Evolutionary conservation across 192 early-diverging fungal species (phyloP).

Genomic region (Backusella australiensis): DNA sequence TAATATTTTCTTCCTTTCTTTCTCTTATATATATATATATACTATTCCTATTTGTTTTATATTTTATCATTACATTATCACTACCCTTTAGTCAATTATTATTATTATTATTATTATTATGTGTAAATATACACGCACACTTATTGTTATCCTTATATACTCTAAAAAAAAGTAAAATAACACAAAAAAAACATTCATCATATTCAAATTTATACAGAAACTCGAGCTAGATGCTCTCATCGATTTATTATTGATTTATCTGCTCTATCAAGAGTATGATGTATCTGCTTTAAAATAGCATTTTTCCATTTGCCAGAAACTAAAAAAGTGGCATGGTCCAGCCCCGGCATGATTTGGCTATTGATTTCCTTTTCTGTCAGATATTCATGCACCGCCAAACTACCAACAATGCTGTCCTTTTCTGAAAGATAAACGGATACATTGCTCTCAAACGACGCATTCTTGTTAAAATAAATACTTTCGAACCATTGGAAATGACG

Average conservation of each 20-base stretch:
- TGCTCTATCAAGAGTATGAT: slow-evolving; percentile 6
- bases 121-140: not conserved
- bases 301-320: slow-evolving; percentile 29
- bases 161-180: not conserved
- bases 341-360: slow-evolving; percentile 36
- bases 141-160: not conserved
- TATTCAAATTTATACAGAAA: not conserved
- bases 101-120: not conserved
- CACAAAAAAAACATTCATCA: not conserved
- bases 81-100: not conserved
- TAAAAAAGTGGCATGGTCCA: slow-evolving; percentile 48
- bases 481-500: slow-evolving; percentile 53
- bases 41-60: not conserved
- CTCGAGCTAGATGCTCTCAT: not conserved
- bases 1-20: not conserved
- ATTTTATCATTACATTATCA: not conserved
- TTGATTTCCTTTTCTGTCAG: slow-evolving; percentile 37
- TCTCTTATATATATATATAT: not conserved
- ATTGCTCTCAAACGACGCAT: slow-evolving; percentile 9
- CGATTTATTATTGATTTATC: slow-evolving; percentile 7
- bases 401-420: slow-evolving; percentile 42
- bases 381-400: slow-evolving; percentile 36
- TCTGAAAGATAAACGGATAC: slow-evolving; percentile 44
- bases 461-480: slow-evolving; percentile 32
- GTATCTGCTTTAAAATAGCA: slow-evolving; percentile 14